These are phyloP conservation scores for Chenopodium berlandieri DNA, from an alignment of 148 eudicot species.

Conservation along the genomic window DNA sequence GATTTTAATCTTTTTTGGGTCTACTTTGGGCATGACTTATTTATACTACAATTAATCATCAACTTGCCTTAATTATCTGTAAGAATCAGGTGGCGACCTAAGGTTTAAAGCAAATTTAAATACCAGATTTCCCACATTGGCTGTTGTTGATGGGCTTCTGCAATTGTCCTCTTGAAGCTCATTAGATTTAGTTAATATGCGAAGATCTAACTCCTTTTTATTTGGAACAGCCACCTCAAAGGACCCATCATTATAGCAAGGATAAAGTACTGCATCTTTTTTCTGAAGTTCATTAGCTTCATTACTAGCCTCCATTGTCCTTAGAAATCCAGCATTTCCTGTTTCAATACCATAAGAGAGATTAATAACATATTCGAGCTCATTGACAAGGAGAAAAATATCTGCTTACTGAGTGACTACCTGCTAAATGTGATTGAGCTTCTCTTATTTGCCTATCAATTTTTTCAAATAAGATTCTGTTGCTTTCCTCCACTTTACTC, in stretches of 20 bases:
- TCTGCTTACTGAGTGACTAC: constrained; percentile 8
- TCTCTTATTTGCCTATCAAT: constrained; percentile 9
- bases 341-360: constrained; percentile 11
- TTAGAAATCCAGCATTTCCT: constrained; percentile 13
- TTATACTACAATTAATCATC: not conserved
- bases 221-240: constrained; percentile 28
- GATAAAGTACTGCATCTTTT: constrained; percentile 23
- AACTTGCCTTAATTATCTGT: not conserved
- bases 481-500: constrained; percentile 16
- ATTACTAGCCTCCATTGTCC: constrained; percentile 17
- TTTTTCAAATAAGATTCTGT: constrained; percentile 18
- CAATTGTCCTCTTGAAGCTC: constrained; percentile 18
- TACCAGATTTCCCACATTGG: constrained; percentile 34
- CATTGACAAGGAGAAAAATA: constrained; percentile 7
- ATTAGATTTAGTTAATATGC: constrained; percentile 21
- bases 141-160: constrained; percentile 23
- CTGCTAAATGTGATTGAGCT: constrained; percentile 12
- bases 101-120: constrained; percentile 6
- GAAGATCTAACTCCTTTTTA: constrained; percentile 19
- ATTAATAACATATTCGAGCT: constrained; percentile 6
- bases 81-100: not conserved
- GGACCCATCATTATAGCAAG: constrained; percentile 20
- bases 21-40: not conserved
- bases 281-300: constrained; percentile 15
- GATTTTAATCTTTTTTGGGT: not conserved